Base-by-base conservation (phyloP, 441 rosid species). In the Biscutella laevigata region DNA sequence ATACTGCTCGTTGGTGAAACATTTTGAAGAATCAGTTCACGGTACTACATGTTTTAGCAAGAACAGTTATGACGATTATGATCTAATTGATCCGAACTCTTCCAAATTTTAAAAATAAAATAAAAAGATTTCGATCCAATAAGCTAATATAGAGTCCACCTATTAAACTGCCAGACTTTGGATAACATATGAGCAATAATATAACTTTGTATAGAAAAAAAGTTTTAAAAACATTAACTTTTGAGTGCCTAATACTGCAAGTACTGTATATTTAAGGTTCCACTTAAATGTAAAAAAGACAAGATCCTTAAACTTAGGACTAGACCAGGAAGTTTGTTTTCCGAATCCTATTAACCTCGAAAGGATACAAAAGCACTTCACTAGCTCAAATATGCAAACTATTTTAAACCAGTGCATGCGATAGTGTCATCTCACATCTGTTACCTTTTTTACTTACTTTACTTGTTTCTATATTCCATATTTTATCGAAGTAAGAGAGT, bases 271-370 rank as follows among this genome's bases (percentile, higher is more conserved):
- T 2, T 43, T 27, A 53, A 36, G 43, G 61, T 55, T 39, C 43
- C 57, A 53, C 43, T 47, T 61, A 9, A 40, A 43, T n/a, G n/a
- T n/a, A n/a, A 50, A 45, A 43, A 51, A 51, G 60, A 51, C 66
- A 62, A 24, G 64, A 47, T 65, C 69, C 50, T 30, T 59, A 64
- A 64, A 64, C 45, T 37, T 55, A 47, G 68, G 57, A 21, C 57
- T 46, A 56, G 45, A 45, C 35, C 40, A 48, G 43, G 38, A 47
- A 7, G 19, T 55, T 39, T 56, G 57, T 47, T 64, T 15, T 46
- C 19, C 43, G 9, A 28, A 19, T 16, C 5, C 15, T 39, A n/a
- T 16, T 38, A 25, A 48, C 48, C 36, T 55, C 9, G 56, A 24
- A 33, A 30, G 12, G 26, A 30, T 47, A 43, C n/a, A 54, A 46